Conservation (phyloP, 768 basidiomycete species). For the Termitomyces sp. region DNA sequence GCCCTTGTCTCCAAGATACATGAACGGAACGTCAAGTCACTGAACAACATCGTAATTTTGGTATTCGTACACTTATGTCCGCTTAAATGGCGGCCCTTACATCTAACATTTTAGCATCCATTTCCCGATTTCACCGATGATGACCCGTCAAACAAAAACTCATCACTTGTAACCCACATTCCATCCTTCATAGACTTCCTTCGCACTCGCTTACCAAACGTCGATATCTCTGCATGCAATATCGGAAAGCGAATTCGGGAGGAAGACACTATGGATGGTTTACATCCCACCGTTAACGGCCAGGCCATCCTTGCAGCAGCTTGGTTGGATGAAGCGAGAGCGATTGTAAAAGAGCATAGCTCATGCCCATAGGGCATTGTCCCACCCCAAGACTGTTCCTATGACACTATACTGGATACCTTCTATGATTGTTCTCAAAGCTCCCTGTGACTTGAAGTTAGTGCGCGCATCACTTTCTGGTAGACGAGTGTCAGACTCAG, state of each 20-base stretch:
- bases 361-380: neutral
- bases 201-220: neutral
- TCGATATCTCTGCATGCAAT: neutral
- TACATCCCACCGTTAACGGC: constrained; percentile 8
- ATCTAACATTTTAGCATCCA: neutral
- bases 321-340: constrained; percentile 1
- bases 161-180: neutral
- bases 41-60: constrained; percentile 5
- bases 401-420: neutral
- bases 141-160: neutral
- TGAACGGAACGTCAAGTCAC: neutral
- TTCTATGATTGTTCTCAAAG: neutral
- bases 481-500: too few species aligned
- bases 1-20: constrained; percentile 1
- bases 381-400: neutral
- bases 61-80: neutral
- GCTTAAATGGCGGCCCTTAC: neutral
- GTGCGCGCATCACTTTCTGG: neutral
- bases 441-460: too few species aligned
- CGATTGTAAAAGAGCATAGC: neutral
- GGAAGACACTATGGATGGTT: constrained; percentile 7
- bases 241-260: neutral
- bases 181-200: constrained; percentile 1
- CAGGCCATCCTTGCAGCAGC: constrained; percentile 2
- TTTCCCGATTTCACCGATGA: constrained; percentile 7